Base-by-base conservation (phyloP, 2,329 filamentous ascomycete species). In the Fusarium oxysporum region DNA sequence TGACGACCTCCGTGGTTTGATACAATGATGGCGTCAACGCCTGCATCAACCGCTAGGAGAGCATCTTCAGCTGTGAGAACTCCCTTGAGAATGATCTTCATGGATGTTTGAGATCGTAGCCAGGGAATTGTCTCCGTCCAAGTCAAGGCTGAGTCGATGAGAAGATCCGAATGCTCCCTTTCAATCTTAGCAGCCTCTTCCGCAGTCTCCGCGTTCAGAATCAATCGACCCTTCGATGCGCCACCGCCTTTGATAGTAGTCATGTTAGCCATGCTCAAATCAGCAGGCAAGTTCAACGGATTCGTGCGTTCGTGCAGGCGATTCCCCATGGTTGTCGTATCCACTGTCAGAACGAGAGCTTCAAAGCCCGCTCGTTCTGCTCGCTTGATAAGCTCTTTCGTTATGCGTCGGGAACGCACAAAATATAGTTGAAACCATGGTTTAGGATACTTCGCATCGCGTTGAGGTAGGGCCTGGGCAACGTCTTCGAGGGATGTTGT, bases 1-100 rank as follows among this genome's bases (percentile, higher is more conserved):
- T 37, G 50, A 12, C 19, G 33, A 3, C 19, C 23, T 4, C 23
- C 19, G 9, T 28, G 50, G 6, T 38, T 53, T 16, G 23, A 53
- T 0, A 4, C 19, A 2, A n/a, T 5, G 7, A 28, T 38, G 8
- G 32, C 6, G 6, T 53, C n/a, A 2, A 12, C 13, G 3, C 9
- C 32, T 11, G 32, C 12, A 8, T 21, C 30, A 19, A 25, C 32
- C 8, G 13, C 32, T 3, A 37, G 19, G 4, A 16, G 17, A 6
- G 48, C 23, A 17, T 53, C 19, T 5, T n/a, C 10, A 6, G 33
- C 23, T 38, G 23, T 17, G 5, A 53, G 9, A 21, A 37, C 23
- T 25, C 23, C 12, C 5, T 11, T 53, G 12, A 21, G 23, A 21
- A 6, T 4, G 4, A 32, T 32, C 19, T 30, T 48, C 7, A 48